Conservation (phyloP, 2,329 filamentous ascomycete species). For the Chalara sp. region DNA sequence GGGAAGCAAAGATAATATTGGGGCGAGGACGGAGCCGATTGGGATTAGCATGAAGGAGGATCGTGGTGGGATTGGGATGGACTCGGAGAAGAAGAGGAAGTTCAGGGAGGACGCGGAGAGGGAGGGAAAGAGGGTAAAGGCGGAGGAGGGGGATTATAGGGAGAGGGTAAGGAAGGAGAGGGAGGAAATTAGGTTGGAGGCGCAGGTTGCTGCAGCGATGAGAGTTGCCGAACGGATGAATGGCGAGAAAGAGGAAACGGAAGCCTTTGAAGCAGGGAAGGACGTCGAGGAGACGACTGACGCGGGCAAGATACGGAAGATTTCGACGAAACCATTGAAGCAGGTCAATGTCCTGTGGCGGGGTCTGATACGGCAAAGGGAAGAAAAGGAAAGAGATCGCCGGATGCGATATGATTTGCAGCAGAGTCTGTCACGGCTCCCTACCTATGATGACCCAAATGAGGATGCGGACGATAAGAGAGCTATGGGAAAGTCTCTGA, state of each 20-base stretch:
- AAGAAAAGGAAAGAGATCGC: slow-evolving; percentile 62
- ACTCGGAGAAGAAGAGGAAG: slow-evolving; percentile 77
- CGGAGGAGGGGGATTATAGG: slow-evolving; percentile 64
- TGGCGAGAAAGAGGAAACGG: slow-evolving; percentile 20
- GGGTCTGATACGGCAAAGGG: slow-evolving; percentile 61
- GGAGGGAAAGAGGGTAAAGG: slow-evolving; percentile 52
- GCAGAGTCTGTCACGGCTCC: slow-evolving; percentile 55
- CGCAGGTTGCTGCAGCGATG: slow-evolving; percentile 69
- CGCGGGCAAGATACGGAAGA: slow-evolving; percentile 23
- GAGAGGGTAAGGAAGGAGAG: slow-evolving; percentile 65
- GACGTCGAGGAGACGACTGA: slow-evolving; percentile 12
- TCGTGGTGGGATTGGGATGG: slow-evolving; percentile 75
- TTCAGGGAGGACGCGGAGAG: slow-evolving; percentile 54
- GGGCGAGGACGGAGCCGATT: slow-evolving; percentile 60
- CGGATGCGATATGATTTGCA: slow-evolving; percentile 60
- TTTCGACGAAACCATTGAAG: slow-evolving; percentile 47
- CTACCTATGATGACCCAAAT: slow-evolving; percentile 60
- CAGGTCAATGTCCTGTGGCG: slow-evolving; percentile 76
- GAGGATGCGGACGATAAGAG: slow-evolving; percentile 67
- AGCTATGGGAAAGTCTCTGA: slow-evolving; percentile 55
- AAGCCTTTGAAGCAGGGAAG: slow-evolving; percentile 9
- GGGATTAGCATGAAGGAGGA: slow-evolving; percentile 70
- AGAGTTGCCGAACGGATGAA: slow-evolving; percentile 72
- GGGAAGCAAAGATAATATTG: slow-evolving; percentile 50
- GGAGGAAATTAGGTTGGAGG: slow-evolving; percentile 62